Base-by-base conservation (phyloP, 495 filamentous ascomycete species). In the Elasticomyces elasticus region DNA sequence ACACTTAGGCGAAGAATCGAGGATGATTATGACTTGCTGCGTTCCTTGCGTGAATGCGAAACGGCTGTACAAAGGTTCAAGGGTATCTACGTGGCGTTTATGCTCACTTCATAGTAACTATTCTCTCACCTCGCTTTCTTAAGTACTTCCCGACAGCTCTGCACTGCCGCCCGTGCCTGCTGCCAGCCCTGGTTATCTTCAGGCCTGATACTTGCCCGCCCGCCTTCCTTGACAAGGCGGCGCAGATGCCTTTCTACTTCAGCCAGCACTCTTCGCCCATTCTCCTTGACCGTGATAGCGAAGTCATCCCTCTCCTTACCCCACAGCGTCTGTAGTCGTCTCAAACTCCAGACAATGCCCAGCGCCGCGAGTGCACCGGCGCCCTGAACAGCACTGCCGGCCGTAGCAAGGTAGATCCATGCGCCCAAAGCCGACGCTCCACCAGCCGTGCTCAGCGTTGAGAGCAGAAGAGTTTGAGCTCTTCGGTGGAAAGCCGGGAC, bases 251-350 rank as follows among this genome's bases (percentile, higher is more conserved):
- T 70, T 67, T 98, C 92, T 0, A 80, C 81, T 25, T 78, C 75
- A 51, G 77, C 76, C 45, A 96, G 69, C 4, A 84, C 81, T 47
- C 77, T 79, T 51, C 89, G 76, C 7, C 89, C 92, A 55, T 86
- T 82, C 63, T 95, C 90, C 56, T 81, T 77, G 10, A 95, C 78
- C 61, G 85, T 80, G 3, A 73, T 79, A 64, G 89, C 80, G 83
- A 88, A 97, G 58, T 74, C 79, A 6, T 60, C 67, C 33, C 83
- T 76, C 11, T 83, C 85, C 7, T 61, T 66, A 55, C 89, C 85
- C 91, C 91, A 97, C 60, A 78, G 71, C 58, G 67, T 80, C 67
- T 96, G 91, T 71, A 96, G 74, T 20, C 83, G 73, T 22, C 82
- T 70, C 57, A 90, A 62, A 51, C 84, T 82, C 72, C 82, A 86